Conservation (phyloP, 345 rosid species). For the Boechera stricta region DNA sequence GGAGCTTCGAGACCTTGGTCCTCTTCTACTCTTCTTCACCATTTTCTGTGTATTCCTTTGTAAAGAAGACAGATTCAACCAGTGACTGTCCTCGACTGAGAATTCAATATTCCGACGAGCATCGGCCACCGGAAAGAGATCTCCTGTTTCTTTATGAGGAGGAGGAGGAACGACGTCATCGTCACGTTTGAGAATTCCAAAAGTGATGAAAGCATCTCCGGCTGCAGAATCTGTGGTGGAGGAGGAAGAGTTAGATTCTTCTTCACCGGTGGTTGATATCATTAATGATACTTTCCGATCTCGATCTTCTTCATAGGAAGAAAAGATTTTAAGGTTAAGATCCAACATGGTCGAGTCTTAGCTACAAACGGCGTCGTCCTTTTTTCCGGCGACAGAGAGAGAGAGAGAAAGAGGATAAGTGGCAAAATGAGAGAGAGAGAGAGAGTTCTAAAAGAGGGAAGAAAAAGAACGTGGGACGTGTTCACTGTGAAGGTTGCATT, state of each 20-base stretch:
- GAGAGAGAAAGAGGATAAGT: conserved; percentile 31
- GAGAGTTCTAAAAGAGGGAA: conserved; percentile 43
- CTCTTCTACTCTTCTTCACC: conserved; percentile 69
- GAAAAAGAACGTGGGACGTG: conserved; percentile 52
- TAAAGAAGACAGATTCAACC: conserved; percentile 38
- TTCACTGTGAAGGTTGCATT: conserved; percentile 46
- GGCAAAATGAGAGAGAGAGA: conserved; percentile 35
- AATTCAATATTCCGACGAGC: conserved; percentile 30
- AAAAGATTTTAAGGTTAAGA: conserved; percentile 44
- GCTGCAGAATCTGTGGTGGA: conserved; percentile 25
- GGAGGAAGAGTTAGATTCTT: conserved; percentile 29
- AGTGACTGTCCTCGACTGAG: conserved; percentile 35
- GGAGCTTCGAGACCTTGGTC: conserved; percentile 95
- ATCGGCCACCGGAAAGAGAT: conserved; percentile 35
- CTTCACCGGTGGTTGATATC: conserved; percentile 19
- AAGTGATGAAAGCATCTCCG: conserved; percentile 42
- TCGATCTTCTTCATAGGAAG: conserved; percentile 32
- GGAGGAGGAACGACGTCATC: conserved; percentile 28
- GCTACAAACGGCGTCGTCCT: conserved; percentile 19
- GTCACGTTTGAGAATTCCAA: conserved; percentile 48
- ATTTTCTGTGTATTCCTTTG: conserved; percentile 37
- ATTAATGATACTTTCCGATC: conserved; percentile 42
- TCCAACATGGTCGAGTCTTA: conserved; percentile 38
- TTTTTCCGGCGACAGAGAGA: conserved; percentile 28
- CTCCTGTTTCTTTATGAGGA: conserved; percentile 50